Conservation (phyloP, 495 filamentous ascomycete genomes). For the Lentithecium fluviatile region DNA sequence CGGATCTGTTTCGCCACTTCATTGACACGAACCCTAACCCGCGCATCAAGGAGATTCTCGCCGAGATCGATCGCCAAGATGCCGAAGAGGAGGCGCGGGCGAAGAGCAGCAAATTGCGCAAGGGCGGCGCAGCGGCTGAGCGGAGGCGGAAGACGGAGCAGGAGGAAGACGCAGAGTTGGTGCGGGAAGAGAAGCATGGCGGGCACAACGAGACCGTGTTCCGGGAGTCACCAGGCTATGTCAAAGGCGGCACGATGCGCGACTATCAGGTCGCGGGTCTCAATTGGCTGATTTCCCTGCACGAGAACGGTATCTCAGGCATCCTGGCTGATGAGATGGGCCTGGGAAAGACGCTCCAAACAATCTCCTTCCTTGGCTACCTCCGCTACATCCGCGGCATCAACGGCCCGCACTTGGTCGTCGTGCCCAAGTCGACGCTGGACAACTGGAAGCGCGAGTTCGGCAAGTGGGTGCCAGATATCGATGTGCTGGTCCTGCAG, state of each 20-base stretch:
- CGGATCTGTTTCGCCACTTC: conserved; percentile 97
- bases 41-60: conserved; percentile 84
- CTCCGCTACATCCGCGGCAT: conserved; percentile 85
- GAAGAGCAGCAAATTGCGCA: conserved; percentile 71
- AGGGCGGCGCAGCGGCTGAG: conserved; percentile 79
- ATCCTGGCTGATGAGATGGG: conserved; percentile 99
- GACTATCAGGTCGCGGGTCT: conserved; percentile 94
- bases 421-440: conserved; percentile 93
- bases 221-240: conserved; percentile 84
- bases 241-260: conserved; percentile 83
- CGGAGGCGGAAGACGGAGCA: conserved; percentile 87
- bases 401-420: conserved; percentile 88
- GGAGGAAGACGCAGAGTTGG: conserved; percentile 93
- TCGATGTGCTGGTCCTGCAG: conserved; percentile 91
- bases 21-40: conserved; percentile 97
- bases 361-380: conserved; percentile 88
- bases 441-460: conserved; percentile 99
- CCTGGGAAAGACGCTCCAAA: conserved; percentile 91
- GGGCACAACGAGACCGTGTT: conserved; percentile 86
- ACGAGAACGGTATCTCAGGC: conserved; percentile 98
- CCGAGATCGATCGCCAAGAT: conserved; percentile 89
- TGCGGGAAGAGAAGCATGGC: conserved; percentile 86
- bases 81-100: conserved; percentile 65
- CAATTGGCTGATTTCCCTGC: conserved; percentile 97
- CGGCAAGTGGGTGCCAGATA: conserved; percentile 88